Evolutionary conservation across 495 filamentous ascomycete species (phyloP), one percentile per base, ranked within the genome.

Genomic region (Trypethelium eluteriae): DNA sequence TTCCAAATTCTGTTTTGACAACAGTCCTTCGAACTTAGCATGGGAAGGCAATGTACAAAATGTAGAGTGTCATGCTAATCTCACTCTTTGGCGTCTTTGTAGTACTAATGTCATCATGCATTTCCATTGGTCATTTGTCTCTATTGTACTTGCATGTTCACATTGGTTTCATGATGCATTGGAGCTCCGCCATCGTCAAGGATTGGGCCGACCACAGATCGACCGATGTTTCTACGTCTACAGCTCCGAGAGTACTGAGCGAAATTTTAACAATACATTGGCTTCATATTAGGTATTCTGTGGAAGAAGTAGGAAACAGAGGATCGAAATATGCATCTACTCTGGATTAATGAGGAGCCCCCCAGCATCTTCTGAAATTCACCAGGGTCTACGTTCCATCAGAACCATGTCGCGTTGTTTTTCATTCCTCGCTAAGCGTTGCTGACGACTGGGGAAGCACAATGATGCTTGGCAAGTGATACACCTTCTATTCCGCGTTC

Each of bases 31-130:
- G 36, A 35, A 35, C 14, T 36, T 11, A 59, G 53, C 53, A 32
- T 35, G 53, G 53, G 53, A 59, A 59, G 53, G 53, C 18, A 36
- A 35, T 59, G 53, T 59, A 59, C 53, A 59, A 59, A 59, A 36
- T 59, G 18, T 7, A 59, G 32, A 59, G 25, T 59, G 6, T 59
- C 53, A 34, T 18, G 3, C 11, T 36, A 7, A 36, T 34, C 36
- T 59, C 53, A 18, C 53, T 59, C 53, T 7, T 59, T 59, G 53
- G 53, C 53, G 53, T 59, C 53, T 36, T 59, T 59, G 53, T 59
- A 59, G 53, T 36, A 35, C 53, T 59, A 59, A 59, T 59, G 18
- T 34, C 53, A 59, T 59, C 5, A 9, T 14, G n/a, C 53, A 35
- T 59, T 34, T 18, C 25, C 25, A 25, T 25, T 25, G 25, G 25